Evolutionary conservation across 2,329 filamentous ascomycete genomes (phyloP), one percentile per base, ranked within the genome.

Genomic region (Fusarium illudens): DNA sequence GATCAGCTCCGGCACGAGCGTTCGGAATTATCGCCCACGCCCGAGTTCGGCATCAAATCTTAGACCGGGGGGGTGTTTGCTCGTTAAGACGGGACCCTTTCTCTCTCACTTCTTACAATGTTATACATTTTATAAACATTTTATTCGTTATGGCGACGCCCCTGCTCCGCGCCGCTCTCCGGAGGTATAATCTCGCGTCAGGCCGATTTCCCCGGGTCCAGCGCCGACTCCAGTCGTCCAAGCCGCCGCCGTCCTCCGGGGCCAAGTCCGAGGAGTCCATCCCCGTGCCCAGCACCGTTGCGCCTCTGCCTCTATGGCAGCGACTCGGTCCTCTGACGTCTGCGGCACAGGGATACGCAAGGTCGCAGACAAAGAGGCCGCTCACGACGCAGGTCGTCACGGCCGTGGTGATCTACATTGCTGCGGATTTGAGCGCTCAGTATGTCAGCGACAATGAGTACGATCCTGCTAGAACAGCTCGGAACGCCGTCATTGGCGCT

Each of bases 301-400:
- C 68, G 12, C 70, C 72, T 19, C 33, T 81, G 17, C 80, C 84
- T 3, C 68, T 89, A 37, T 89, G 87, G 86, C 83, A 85, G 72
- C 81, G 86, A 0, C 79, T 90, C 3, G 87, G 87, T 0, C 87
- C 87, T 3, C 60, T 90, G 57, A 88, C 87, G 3, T 79, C 80
- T 32, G 79, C 81, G 0, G 84, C 83, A 19, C 78, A 84, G 67
- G 84, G 84, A 0, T 97, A 96, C 76, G 89, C 86, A 15, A 86
- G 89, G 20, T 87, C 89, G 48, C 93, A 97, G 79, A 82, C 87
- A 53, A 85, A 86, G 51, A 83, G 90, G 51, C 94, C 95, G 0
- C 92, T 93, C 75, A 80, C 86, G n/a, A 96, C 93, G 10, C 94
- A 97, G 81, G 77, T 97, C 64, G 84, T 85, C 68, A 93, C 88